Evolutionary conservation across 2,329 filamentous ascomycete genomes (phyloP), one percentile per base, ranked within the genome.

Genomic region (Calonectria ilicicola): DNA sequence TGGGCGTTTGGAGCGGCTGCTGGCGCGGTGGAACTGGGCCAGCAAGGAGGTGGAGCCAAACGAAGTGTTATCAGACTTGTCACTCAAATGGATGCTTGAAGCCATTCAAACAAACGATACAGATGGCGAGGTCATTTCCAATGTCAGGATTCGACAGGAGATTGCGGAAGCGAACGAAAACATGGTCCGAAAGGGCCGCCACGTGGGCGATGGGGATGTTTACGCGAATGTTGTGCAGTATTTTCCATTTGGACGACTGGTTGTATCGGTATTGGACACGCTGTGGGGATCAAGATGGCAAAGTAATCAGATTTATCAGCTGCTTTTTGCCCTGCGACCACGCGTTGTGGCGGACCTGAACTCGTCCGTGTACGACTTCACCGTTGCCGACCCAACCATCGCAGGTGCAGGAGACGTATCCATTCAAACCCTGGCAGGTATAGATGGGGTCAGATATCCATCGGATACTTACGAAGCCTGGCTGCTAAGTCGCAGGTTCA

Each of bases 21-120:
- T 86, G 27, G 71, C 76, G 0, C 79, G 77, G 21, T 86, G 70
- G 68, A 58, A 62, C 3, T 75, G 65, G 69, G 65, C 63, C 19
- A 82, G 73, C 29, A 73, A 68, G 12, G 67, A 64, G 8, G 66
- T 79, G 32, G 26, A 64, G 42, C 77, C 77, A 2, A 79, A 79
- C 44, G 72, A 78, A 53, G 69, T 76, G 7, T 73, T 79, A 10
- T 44, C 75, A 1, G 75, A 79, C 23, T 56, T 77, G 7, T 75
- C 63, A 2, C 38, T 79, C 21, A 67, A 65, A 32, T 77, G 74
- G 77, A 78, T 79, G 69, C 49, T 79, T n/a, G 69, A 74, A 21
- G 71, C 65, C 14, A 44, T 78, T 5, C 56, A 47, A 32, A 27
- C 42, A 1, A 69, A 74, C 19, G 76, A 70, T 15, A 5, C 60